Evolutionary conservation across 1,139 yeast genomes (phyloP).

Genomic region (Suhomyces bolitotheri): DNA sequence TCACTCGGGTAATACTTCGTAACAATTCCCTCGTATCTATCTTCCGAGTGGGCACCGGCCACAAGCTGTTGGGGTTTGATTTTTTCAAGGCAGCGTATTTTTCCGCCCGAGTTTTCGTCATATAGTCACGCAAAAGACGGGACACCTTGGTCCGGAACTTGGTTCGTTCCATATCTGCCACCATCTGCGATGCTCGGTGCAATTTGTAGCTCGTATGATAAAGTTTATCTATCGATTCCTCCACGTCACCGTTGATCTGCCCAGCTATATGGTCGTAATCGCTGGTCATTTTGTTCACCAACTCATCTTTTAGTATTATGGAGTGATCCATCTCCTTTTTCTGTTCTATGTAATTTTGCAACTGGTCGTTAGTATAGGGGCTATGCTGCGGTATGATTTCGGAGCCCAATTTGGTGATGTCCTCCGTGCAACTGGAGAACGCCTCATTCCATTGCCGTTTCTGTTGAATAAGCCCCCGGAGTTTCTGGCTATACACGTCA

Average conservation of each 20-base stretch:
- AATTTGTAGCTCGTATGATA: conserved; percentile 19
- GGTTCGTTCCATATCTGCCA: conserved; percentile 10
- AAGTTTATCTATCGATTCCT: conserved; percentile 16
- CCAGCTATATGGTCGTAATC: conserved; percentile 1
- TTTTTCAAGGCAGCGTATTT: conserved; percentile 5
- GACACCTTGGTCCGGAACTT: conserved; percentile 10
- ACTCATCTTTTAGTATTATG: conserved; percentile 5
- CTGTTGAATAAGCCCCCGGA: conserved; percentile 47
- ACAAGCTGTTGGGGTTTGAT: conserved; percentile 1
- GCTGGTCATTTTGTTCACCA: conserved; percentile 7
- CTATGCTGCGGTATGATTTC: conserved; percentile 1
- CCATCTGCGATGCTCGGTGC: conserved; percentile 15
- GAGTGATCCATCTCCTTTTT: conserved; percentile 5
- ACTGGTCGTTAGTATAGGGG: conserved; percentile 9
- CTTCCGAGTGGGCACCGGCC: conserved; percentile 11
- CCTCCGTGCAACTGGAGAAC: conserved; percentile 23
- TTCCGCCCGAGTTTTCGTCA: conserved; percentile 10
- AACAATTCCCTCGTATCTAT: conserved; percentile 13
- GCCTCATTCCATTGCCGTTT: conserved; percentile 50
- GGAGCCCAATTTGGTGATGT: conserved; percentile 14
- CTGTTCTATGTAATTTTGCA: conserved; percentile 5
- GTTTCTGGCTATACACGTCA: conserved; percentile 31
- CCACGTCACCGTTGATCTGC: conserved; percentile 10
- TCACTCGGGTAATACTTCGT: conserved; percentile 15
- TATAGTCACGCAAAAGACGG: conserved; percentile 12